Conservation (phyloP, 768 basidiomycete species). For the Panaeolus cyanescens region DNA sequence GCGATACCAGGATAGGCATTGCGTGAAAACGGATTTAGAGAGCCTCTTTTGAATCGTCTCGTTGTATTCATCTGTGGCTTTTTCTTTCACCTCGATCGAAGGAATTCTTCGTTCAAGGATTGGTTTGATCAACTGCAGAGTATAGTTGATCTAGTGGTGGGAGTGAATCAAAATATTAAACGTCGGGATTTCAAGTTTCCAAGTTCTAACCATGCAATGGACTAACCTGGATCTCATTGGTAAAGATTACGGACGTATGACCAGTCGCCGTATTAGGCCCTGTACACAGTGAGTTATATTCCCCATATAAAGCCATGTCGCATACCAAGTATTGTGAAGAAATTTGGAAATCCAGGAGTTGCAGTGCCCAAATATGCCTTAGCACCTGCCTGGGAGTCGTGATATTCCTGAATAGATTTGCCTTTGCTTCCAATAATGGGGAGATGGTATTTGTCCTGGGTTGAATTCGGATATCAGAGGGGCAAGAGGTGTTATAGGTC, state of each 20-base stretch:
- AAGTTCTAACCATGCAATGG: not conserved
- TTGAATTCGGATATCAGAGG: not conserved
- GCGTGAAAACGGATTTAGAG: conserved; percentile 29
- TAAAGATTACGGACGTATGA: conserved; percentile 45
- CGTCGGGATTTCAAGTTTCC: too few species aligned
- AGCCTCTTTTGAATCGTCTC: conserved; percentile 36
- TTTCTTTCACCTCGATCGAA: conserved; percentile 36
- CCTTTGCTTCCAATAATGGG: conserved; percentile 28
- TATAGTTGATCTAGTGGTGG: conserved; percentile 39
- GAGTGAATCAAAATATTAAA: not conserved
- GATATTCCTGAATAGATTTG: conserved; percentile 40
- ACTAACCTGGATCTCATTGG: conserved; percentile 43
- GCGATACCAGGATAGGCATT: conserved; percentile 45
- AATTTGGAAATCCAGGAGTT: conserved; percentile 48
- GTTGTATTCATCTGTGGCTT: conserved; percentile 42
- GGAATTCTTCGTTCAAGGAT: conserved; percentile 32
- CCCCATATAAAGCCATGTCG: not conserved
- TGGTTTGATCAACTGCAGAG: conserved; percentile 40
- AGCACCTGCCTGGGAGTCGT: conserved; percentile 38
- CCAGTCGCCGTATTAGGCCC: conserved; percentile 48
- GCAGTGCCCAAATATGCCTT: conserved; percentile 46
- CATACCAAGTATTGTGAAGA: conserved; percentile 41
- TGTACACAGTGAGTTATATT: conserved; percentile 10
- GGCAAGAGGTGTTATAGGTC: not conserved
- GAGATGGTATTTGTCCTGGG: conserved; percentile 37